Conservation (phyloP, 768 basidiomycete genomes). For the Gymnopilus junonius region DNA sequence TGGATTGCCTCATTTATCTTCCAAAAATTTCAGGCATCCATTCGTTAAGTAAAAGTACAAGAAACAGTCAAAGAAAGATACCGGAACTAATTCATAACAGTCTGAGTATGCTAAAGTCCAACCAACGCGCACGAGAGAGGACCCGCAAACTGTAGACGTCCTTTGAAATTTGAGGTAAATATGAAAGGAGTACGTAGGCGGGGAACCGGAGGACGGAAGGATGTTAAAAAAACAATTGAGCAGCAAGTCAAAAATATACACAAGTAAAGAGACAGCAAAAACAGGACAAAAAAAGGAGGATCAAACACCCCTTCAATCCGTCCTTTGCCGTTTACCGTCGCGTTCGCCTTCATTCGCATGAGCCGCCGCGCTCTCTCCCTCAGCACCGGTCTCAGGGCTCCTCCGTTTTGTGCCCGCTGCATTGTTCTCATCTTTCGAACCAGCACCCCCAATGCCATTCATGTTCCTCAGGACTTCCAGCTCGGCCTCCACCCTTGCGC, state of each 20-base stretch:
- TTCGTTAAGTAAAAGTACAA: not conserved
- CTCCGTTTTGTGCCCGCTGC: conserved; percentile 36
- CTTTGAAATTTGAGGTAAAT: not conserved
- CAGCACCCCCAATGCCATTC: conserved; percentile 19
- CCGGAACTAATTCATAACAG: not conserved
- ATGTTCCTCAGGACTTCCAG: conserved; percentile 55
- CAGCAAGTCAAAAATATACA: not conserved
- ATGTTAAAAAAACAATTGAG: not conserved
- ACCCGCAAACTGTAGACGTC: not conserved
- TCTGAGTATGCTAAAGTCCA: not conserved
- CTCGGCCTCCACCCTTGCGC: conserved; percentile 68
- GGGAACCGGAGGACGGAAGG: not conserved
- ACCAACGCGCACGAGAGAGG: not conserved
- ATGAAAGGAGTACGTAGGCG: not conserved
- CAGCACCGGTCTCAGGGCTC: conserved; percentile 43
- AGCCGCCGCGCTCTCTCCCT: conserved; percentile 19
- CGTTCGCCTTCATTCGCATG: conserved; percentile 28
- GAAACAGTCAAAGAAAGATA: not conserved
- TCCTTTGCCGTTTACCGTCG: conserved; percentile 46
- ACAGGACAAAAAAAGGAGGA: conserved; percentile 4
- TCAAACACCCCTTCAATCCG: conserved; percentile 36
- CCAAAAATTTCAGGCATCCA: not conserved
- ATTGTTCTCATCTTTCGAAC: conserved; percentile 23
- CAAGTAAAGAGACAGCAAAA: too few relatives aligned
- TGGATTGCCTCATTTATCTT: not conserved